These are phyloP conservation scores for Pichia gijzeniarum DNA, from an alignment of 805 yeast genomes.

Conservation along the genomic window DNA sequence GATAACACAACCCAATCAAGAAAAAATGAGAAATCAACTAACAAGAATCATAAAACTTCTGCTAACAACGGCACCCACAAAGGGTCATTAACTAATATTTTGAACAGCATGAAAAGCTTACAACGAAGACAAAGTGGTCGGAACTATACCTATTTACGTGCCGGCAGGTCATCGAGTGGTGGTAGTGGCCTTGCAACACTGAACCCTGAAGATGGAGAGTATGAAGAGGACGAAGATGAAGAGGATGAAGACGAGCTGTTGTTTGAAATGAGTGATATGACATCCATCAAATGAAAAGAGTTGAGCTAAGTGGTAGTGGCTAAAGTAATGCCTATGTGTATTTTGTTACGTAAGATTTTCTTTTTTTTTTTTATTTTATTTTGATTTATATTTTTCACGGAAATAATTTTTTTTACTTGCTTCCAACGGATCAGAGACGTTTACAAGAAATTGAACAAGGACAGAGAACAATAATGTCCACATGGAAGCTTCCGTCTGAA, in stretches of 20 bases:
- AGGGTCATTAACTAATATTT: constrained; percentile 3
- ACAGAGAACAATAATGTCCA: not conserved
- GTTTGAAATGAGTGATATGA: constrained; percentile 75
- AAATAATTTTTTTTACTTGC: no score
- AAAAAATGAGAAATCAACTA: not conserved
- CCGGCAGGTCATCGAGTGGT: not conserved
- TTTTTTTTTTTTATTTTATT: not conserved
- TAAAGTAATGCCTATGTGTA: no score
- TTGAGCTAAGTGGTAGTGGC: not conserved
- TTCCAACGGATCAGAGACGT: no score
- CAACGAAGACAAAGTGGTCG: constrained; percentile 7
- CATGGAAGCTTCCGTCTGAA: constrained; percentile 15
- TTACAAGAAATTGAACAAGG: not conserved
- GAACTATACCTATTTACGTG: not conserved
- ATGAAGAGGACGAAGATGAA: constrained; percentile 47
- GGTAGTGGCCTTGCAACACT: constrained; percentile 1
- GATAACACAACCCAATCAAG: not conserved
- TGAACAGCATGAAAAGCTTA: constrained; percentile 3
- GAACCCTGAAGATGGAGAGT: not conserved
- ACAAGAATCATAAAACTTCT: not conserved
- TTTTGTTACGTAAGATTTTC: no score
- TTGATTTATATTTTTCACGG: no score
- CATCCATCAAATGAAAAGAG: constrained; percentile 23
- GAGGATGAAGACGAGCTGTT: constrained; percentile 41
- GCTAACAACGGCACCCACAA: not conserved